Conservation (phyloP, 352 stramenopile genomes). For the Saprolegnia parasitica region DNA sequence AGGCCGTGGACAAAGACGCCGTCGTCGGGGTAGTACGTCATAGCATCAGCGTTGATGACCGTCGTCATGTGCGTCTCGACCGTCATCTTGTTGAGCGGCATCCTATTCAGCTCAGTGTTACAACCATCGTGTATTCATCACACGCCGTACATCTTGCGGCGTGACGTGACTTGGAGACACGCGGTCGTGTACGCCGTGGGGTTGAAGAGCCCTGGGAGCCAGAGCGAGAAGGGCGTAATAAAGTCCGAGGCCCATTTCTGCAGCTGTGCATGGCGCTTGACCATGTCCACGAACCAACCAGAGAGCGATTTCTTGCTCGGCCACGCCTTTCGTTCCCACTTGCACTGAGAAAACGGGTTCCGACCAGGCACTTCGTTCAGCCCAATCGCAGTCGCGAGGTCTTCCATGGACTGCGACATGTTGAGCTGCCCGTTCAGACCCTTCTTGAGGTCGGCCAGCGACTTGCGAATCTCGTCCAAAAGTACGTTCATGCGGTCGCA, state of each 20-base stretch:
- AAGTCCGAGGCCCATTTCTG: conserved; percentile 87
- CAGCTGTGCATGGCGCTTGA: conserved; percentile 88
- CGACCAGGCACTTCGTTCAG: conserved; percentile 93
- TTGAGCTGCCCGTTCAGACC: conserved; percentile 94
- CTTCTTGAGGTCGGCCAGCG: conserved; percentile 92
- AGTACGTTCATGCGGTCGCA: conserved; percentile 93
- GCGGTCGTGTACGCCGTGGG: conserved; percentile 94
- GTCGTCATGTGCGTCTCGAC: conserved; percentile 95
- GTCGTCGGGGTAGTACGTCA: conserved; percentile 82
- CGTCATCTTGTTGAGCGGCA: conserved; percentile 94
- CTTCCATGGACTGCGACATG: conserved; percentile 94
- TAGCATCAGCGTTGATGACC: conserved; percentile 80
- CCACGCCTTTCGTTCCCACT: conserved; percentile 95
- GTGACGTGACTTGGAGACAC: conserved; percentile 93
- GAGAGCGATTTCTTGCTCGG: conserved; percentile 90
- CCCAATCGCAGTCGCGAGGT: conserved; percentile 86
- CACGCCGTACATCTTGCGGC: conserved; percentile 56
- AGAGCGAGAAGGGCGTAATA: conserved; percentile 91
- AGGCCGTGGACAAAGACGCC: conserved; percentile 94
- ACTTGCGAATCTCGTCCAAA: conserved; percentile 87
- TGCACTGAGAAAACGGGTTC: conserved; percentile 94
- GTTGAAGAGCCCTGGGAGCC: conserved; percentile 95
- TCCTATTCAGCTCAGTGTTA: conserved; percentile 28
- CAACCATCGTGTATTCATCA: neutral
- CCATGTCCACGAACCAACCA: conserved; percentile 91